Base-by-base conservation (phyloP, 1,284 basidiomycete species). In the Ganoderma multipileum region DNA sequence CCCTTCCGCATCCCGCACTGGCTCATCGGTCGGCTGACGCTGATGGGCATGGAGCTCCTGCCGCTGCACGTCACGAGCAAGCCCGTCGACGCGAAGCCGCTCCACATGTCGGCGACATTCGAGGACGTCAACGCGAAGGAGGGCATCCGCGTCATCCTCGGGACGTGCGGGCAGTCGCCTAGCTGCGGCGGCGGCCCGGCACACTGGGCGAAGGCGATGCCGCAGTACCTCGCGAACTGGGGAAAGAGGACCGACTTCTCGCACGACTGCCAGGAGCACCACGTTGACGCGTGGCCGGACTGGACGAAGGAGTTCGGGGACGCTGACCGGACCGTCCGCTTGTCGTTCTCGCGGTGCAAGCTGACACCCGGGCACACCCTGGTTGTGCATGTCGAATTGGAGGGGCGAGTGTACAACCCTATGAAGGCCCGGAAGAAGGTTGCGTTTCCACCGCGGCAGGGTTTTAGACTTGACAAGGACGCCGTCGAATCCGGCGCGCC, bases 321-420 rank as follows among this genome's bases (percentile, higher is more conserved):
- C 42, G 36, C 9, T 1, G 62, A 58, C 14, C 59, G 65, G 9
- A 66, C 60, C 14, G 38, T 66, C 12, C 44, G 60, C 6, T 60
- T 66, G 38, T 66, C 65, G 18, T 66, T 66, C 65, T 16, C 26
- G 39, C 60, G 50, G 8, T 61, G 65, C 60, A 28, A 12, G 23
- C n/a, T 55, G 36, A 50, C 47, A 2, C 64, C 64, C 3, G 47
- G 26, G 6, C 18, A 41, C n/a, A 65, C 64, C 8, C 5, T 65
- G 7, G 41, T 61, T 26, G 57, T 54, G 26, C 44, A 61, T 26
- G 26, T 65, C 33, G 64, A 65, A 23, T 47, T 65, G 11, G 30
- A 39, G 9, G 64, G 64, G 9, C 2, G 8, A 3, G 47, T 61
- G 9, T 65, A 61, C 44, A 5, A 26, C 23, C 23, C 47, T 3